phyloP scores from a whole-genome alignment of 169 alveolate species.

The Plasmodium yoelii region DNA sequence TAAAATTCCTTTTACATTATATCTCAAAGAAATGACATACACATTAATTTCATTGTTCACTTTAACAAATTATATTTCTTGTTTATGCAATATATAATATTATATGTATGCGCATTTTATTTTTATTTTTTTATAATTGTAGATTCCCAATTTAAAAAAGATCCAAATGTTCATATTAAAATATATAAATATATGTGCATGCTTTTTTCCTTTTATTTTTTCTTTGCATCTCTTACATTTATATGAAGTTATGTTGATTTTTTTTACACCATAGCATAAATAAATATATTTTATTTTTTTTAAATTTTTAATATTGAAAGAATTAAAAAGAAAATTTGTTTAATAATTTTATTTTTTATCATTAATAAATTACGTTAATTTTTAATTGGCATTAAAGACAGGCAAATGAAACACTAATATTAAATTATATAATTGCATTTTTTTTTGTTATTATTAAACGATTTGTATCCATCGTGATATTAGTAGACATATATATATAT shows the following conservation, averaged over 20 bases:
- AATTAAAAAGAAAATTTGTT: constrained; percentile 15
- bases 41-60: no score
- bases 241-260: constrained; percentile 12
- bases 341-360: not conserved
- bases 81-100: no score
- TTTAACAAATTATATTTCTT: no score
- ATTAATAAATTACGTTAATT: not conserved
- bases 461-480: not conserved
- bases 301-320: constrained; percentile 4
- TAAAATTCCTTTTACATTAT: no score
- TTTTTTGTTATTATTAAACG: not conserved
- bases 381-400: not conserved
- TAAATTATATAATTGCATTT: not conserved
- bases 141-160: not conserved
- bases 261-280: not conserved
- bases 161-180: not conserved
- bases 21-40: no score
- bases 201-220: not conserved
- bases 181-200: not conserved
- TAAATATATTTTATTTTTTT: constrained; percentile 2
- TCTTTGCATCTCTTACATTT: not conserved
- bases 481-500: not conserved
- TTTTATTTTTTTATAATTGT: not conserved
- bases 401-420: no score
- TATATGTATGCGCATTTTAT: not conserved